phyloP scores from a whole-genome alignment of 179 eudicot species.

The Monotropa hypopitys region DNA sequence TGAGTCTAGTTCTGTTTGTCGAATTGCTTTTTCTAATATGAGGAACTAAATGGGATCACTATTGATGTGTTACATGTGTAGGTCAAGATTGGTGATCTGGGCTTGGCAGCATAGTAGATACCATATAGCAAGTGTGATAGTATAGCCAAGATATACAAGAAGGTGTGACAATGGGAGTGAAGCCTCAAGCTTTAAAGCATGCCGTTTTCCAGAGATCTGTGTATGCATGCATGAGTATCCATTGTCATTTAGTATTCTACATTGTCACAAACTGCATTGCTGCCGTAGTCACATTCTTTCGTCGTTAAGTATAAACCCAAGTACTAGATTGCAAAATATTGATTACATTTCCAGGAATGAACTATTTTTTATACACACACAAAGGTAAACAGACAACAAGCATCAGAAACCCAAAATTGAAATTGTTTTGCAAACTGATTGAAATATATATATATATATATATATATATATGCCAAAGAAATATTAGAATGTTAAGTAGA shows the following conservation, averaged over 20 bases:
- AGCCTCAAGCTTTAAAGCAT: constrained; percentile 37
- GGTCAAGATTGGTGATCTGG: constrained; percentile 79
- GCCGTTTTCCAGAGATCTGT: too few relatives aligned
- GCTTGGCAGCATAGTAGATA: constrained; percentile 73
- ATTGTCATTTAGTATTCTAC: background rate
- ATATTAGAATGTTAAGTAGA: background rate
- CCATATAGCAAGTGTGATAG: constrained; percentile 66
- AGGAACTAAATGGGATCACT: background rate
- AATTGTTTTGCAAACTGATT: background rate
- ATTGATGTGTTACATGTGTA: constrained; percentile 12
- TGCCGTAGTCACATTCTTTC: background rate
- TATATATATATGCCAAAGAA: background rate
- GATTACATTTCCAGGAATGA: background rate
- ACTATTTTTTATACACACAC: background rate
- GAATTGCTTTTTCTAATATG: background rate
- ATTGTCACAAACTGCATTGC: background rate
- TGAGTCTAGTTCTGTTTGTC: background rate
- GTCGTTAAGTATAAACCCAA: background rate
- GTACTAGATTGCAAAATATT: too few relatives aligned
- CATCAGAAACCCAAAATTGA: background rate
- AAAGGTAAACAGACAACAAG: background rate
- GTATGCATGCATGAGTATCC: background rate
- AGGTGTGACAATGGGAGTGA: constrained; percentile 50
- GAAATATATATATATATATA: background rate
- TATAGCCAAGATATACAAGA: constrained; percentile 62